Base-by-base conservation (phyloP, 768 basidiomycete species). In the Neoboletus subvelutipes region DNA sequence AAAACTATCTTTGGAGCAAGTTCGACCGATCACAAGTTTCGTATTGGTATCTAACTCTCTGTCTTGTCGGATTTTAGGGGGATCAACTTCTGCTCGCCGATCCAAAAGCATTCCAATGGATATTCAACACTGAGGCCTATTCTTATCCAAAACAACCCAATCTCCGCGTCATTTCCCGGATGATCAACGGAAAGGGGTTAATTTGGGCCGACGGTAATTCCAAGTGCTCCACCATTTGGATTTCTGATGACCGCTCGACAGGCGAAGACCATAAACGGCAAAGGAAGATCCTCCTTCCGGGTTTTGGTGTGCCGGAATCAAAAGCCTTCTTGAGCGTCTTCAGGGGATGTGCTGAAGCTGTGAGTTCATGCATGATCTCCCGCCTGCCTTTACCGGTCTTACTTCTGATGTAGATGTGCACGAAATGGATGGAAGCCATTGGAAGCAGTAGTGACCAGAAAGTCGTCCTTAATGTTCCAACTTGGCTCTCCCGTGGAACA, bases 321-420 rank as follows among this genome's bases (percentile, higher is more conserved):
- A 82, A 76, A 53, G 74, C 82, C 1, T 82, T 80, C 56, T 72
- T 83, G 8, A 70, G 75, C 26, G 70, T 83, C 47, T 84, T 84
- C 68, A 74, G 69, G 37, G 73, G 71, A 55, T 77, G 62, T 12
- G 73, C 64, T 1, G 64, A 65, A 51, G 57, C 62, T 26, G 72
- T 73, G 41, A 31, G 63, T 20, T 12, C 26, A 24, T 10, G 10
- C 1, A 43, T 45, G 1, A 22, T 12, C 33, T 42, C 22, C 4
- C 13, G 1, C n/a, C 22, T 15, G 5, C 4, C 3, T 15, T 47
- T 24, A 6, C 41, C 0, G 10, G 9, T 20, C 41, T 55, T 17
- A 29, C n/a, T 26, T 46, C 22, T 4, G 1, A 15, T 34, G 13
- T 34, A 73, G 72, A 45, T 69, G 63, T 61, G 57, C 28, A 22